These are phyloP conservation scores for Penicillium pulvis DNA, from an alignment of 495 filamentous ascomycete genomes.

Conservation along the genomic window DNA sequence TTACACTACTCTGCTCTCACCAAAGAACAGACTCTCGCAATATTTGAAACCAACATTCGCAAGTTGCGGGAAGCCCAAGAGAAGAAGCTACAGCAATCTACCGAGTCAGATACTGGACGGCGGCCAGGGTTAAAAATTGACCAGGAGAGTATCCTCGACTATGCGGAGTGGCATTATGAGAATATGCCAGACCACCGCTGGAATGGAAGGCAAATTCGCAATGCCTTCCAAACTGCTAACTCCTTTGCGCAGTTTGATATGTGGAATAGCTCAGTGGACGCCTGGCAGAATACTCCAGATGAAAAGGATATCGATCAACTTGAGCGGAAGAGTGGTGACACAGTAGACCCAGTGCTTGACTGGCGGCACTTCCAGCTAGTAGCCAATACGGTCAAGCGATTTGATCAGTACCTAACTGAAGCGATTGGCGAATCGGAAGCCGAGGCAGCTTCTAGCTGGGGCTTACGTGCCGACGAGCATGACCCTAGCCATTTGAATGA, in stretches of 20 bases:
- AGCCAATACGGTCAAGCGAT: not conserved
- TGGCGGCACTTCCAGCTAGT: constrained; percentile 4
- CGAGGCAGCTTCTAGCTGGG: constrained; percentile 4
- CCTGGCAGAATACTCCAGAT: too few relatives aligned
- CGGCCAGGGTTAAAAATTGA: not conserved
- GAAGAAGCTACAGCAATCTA: not conserved
- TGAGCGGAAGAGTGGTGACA: not conserved
- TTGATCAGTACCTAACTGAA: constrained; percentile 6
- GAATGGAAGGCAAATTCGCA: constrained; percentile 14
- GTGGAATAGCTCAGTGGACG: too few relatives aligned
- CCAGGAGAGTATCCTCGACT: not conserved
- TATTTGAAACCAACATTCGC: too few relatives aligned
- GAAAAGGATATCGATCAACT: not conserved
- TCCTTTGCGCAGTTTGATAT: too few relatives aligned
- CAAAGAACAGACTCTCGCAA: constrained; percentile 1
- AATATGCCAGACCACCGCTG: not conserved
- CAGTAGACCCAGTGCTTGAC: not conserved
- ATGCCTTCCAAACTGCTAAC: constrained; percentile 11
- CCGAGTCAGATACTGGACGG: not conserved
- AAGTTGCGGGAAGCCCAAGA: too few relatives aligned
- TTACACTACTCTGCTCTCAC: constrained; percentile 19
- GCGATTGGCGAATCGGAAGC: not conserved
- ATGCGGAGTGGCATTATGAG: constrained; percentile 2
- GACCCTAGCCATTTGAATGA: not conserved
- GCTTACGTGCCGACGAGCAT: not conserved